These are phyloP conservation scores for Pseudocercospora macadamiae DNA, from an alignment of 2,329 filamentous ascomycete genomes.

Conservation along the genomic window DNA sequence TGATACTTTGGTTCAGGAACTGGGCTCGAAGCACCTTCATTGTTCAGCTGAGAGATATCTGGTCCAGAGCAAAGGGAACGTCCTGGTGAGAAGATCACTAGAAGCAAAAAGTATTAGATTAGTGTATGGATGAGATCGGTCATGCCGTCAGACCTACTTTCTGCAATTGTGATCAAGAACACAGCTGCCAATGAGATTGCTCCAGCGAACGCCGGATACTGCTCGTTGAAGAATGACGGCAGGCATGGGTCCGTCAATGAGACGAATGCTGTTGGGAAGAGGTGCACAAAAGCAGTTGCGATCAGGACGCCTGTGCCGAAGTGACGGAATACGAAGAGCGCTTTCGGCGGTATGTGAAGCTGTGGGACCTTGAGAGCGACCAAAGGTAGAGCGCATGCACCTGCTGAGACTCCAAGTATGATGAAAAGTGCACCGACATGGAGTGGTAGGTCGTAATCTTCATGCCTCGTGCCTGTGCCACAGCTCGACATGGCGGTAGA, in stretches of 20 bases:
- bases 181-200: slow-evolving; percentile 69
- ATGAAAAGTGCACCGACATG: slow-evolving; percentile 59
- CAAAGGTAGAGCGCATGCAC: slow-evolving; percentile 62
- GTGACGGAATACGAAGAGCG: slow-evolving; percentile 61
- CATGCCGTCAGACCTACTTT: too few species aligned
- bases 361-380: slow-evolving; percentile 61
- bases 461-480: slow-evolving; percentile 49
- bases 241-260: slow-evolving; percentile 66
- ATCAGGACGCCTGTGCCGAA: slow-evolving; percentile 59
- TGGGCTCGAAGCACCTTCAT: not conserved
- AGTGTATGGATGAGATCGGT: too few species aligned
- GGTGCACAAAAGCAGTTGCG: slow-evolving; percentile 58
- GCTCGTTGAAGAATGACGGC: slow-evolving; percentile 73
- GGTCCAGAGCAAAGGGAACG: slow-evolving; percentile 23
- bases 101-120: too few species aligned
- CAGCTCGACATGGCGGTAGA: slow-evolving; percentile 43
- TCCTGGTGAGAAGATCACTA: slow-evolving; percentile 53
- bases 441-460: slow-evolving; percentile 55
- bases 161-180: slow-evolving; percentile 34
- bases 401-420: slow-evolving; percentile 57
- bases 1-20: not conserved
- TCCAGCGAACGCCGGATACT: slow-evolving; percentile 76
- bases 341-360: slow-evolving; percentile 59
- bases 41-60: not conserved
- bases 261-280: slow-evolving; percentile 62